Evolutionary conservation across 352 stramenopile genomes (phyloP).

Genomic region (Blastocystis sp.): DNA sequence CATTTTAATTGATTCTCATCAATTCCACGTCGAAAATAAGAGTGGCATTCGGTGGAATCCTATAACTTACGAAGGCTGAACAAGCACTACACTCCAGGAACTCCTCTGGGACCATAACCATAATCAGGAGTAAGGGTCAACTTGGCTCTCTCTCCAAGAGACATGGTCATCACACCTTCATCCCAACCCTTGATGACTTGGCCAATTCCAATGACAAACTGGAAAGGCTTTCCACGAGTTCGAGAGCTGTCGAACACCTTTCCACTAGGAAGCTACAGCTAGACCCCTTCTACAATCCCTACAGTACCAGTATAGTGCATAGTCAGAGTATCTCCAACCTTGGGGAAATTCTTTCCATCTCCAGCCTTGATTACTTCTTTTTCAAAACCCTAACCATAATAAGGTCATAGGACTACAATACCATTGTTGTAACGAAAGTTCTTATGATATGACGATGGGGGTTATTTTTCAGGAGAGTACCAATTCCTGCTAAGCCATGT

Average conservation of each 20-base stretch:
- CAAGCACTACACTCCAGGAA: slow-evolving; percentile 36
- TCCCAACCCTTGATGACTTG: slow-evolving; percentile 70
- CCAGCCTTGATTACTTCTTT: slow-evolving; percentile 60
- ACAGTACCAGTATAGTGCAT: slow-evolving; percentile 61
- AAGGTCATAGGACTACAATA: background rate
- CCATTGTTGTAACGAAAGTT: background rate
- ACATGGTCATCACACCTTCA: slow-evolving; percentile 61
- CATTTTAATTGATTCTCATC: slow-evolving; percentile 61
- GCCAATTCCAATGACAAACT: slow-evolving; percentile 70
- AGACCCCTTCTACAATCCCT: background rate
- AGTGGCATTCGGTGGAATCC: slow-evolving; percentile 65
- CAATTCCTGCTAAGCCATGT: background rate
- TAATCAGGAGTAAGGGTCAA: slow-evolving; percentile 65
- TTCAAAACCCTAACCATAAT: slow-evolving; percentile 48
- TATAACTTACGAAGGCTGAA: background rate
- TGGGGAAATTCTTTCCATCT: slow-evolving; percentile 59
- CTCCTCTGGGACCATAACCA: slow-evolving; percentile 63
- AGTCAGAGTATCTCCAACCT: slow-evolving; percentile 54
- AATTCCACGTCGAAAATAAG: slow-evolving; percentile 67
- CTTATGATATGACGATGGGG: background rate
- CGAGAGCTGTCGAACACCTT: slow-evolving; percentile 86
- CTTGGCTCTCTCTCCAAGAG: slow-evolving; percentile 63
- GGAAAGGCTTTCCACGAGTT: slow-evolving; percentile 71
- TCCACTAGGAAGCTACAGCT: slow-evolving; percentile 65
- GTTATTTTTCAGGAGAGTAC: background rate